Evolutionary conservation across 1,139 yeast genomes (phyloP).

Genomic region (Sugiyamaella japonica): DNA sequence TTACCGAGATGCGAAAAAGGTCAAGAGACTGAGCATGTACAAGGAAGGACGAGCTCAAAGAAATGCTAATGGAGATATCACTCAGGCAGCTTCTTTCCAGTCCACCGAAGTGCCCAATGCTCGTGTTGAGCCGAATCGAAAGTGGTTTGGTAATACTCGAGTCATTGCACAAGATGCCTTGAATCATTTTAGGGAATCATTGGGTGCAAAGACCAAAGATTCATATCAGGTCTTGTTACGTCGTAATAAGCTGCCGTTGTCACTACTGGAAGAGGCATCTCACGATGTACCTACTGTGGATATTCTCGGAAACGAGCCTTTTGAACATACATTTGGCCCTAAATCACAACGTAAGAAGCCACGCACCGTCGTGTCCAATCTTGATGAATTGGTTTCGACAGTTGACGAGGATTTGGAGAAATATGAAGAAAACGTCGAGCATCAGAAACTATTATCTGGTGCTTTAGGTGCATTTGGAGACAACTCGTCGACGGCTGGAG

Average conservation of each 20-base stretch:
- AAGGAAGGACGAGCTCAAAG: constrained; percentile 86
- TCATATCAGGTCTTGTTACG: constrained; percentile 84
- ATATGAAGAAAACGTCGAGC: constrained; percentile 64
- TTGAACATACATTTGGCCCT: constrained; percentile 84
- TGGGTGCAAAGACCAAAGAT: constrained; percentile 84
- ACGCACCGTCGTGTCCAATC: constrained; percentile 67
- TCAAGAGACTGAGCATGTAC: constrained; percentile 87
- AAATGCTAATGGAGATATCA: constrained; percentile 82
- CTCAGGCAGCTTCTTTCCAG: constrained; percentile 85
- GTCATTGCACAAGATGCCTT: constrained; percentile 97
- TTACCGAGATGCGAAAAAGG: constrained; percentile 88
- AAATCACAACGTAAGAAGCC: constrained; percentile 94
- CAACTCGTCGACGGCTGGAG: constrained; percentile 80
- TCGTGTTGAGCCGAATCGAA: constrained; percentile 90
- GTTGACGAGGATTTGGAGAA: constrained; percentile 60
- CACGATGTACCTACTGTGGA: constrained; percentile 62
- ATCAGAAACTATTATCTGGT: constrained; percentile 54
- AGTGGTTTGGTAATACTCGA: constrained; percentile 97
- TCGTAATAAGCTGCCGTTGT: constrained; percentile 94
- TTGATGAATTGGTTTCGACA: constrained; percentile 74
- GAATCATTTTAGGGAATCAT: constrained; percentile 89
- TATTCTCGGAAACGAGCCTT: constrained; percentile 87
- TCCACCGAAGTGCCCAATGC: constrained; percentile 87
- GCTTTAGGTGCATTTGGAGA: constrained; percentile 55
- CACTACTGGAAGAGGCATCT: constrained; percentile 69